Conservation (phyloP, 495 filamentous ascomycete species). For the Daldinia vernicosa region DNA sequence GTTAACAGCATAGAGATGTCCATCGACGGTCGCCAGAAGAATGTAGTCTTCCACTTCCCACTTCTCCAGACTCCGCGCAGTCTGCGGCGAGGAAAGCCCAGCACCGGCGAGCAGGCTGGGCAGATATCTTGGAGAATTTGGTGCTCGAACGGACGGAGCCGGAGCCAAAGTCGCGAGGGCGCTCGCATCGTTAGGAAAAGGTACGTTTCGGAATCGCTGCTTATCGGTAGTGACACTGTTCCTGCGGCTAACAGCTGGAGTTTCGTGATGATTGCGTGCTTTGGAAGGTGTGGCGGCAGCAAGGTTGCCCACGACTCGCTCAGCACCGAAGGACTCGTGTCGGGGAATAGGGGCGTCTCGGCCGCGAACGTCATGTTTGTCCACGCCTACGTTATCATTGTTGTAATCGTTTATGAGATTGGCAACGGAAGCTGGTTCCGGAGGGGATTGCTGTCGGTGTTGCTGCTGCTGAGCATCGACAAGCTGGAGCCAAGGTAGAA, state of each 20-base stretch:
- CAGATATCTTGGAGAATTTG: constrained; percentile 71
- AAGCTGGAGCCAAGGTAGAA: constrained; percentile 61
- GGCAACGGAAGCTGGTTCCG: constrained; percentile 37
- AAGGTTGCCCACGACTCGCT: constrained; percentile 26
- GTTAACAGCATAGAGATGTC: constrained; percentile 91
- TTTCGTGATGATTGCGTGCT: constrained; percentile 39
- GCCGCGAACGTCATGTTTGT: constrained; percentile 31
- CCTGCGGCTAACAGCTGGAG: constrained; percentile 24
- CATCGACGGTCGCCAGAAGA: constrained; percentile 98
- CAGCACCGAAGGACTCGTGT: constrained; percentile 45
- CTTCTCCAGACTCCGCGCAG: constrained; percentile 95
- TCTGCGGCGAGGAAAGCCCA: constrained; percentile 79
- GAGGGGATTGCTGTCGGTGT: constrained; percentile 45
- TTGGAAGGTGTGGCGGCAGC: constrained; percentile 43
- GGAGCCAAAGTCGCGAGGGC: constrained; percentile 94
- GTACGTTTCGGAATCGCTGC: constrained; percentile 52
- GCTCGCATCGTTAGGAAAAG: constrained; percentile 80
- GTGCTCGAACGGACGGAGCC: constrained; percentile 86
- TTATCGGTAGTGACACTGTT: constrained; percentile 41
- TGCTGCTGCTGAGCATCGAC: constrained; percentile 69
- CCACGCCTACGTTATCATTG: constrained; percentile 38
- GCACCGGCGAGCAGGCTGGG: constrained; percentile 56
- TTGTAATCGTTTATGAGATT: constrained; percentile 48
- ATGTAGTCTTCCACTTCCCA: constrained; percentile 99
- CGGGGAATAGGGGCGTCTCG: constrained; percentile 31